phyloP scores from a whole-genome alignment of 257 asterid species.

The Oldenlandia corymbosa region DNA sequence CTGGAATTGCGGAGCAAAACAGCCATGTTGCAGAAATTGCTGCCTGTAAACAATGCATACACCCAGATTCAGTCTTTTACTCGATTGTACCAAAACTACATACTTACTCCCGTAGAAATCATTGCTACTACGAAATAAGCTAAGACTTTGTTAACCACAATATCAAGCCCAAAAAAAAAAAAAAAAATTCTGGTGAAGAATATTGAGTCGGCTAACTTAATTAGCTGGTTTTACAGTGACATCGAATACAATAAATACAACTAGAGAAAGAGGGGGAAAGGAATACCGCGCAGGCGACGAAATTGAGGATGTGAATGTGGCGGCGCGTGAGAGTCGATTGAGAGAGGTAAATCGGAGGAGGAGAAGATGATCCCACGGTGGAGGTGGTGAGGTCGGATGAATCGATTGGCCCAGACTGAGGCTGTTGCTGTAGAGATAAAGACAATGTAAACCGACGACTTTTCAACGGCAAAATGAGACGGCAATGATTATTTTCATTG shows the following conservation, averaged over 20 bases:
- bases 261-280: constrained; percentile 9
- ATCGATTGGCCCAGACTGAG: constrained; percentile 14
- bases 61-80: not conserved
- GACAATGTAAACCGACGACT: not conserved
- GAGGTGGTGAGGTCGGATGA: constrained; percentile 42
- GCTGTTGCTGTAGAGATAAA: constrained; percentile 6
- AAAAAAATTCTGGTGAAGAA: not conserved
- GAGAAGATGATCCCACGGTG: constrained; percentile 36
- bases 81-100: not conserved
- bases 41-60: constrained; percentile 40
- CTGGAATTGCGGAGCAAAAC: constrained; percentile 71
- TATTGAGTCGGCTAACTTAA: not conserved
- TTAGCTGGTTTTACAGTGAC: too few relatives aligned
- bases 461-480: constrained; percentile 9
- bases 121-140: not conserved
- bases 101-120: not conserved
- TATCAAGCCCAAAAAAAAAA: not conserved
- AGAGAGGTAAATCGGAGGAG: constrained; percentile 20
- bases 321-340: constrained; percentile 51
- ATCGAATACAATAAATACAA: too few relatives aligned
- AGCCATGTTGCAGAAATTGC: constrained; percentile 91
- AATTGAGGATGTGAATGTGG: constrained; percentile 61
- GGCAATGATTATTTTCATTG: not conserved
- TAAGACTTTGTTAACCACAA: not conserved
- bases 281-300: constrained; percentile 72